A percentile compares a stretch with the other conserved stretches of the same genome.
Evolutionary conservation across 2,329 filamentous ascomycete genomes (phyloP).

Genomic region (Monilinia vaccinii-corymbosi): DNA sequence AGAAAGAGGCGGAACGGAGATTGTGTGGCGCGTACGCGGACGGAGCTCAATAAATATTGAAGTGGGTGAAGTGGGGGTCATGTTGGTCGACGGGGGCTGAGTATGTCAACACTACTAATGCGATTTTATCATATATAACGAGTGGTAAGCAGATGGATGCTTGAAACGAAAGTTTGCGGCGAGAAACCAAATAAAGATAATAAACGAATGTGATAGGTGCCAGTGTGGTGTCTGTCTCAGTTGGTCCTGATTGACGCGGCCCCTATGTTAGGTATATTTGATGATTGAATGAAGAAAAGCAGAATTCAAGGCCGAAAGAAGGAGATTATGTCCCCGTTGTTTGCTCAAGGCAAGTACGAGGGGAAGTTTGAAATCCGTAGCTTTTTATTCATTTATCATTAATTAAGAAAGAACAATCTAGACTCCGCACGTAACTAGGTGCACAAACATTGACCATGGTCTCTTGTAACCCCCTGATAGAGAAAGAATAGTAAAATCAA

Average conservation of each 20-base stretch:
- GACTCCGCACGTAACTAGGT: background rate
- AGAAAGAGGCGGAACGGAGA: background rate
- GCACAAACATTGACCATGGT: conserved; percentile 4
- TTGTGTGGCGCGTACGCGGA: background rate
- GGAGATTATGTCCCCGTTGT: background rate
- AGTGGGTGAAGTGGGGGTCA: background rate
- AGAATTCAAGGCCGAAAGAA: background rate
- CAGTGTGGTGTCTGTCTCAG: conserved; percentile 9
- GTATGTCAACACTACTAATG: background rate
- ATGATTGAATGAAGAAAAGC: background rate
- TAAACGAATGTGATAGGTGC: conserved; percentile 5
- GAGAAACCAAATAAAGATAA: background rate
- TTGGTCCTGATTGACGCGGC: conserved; percentile 3
- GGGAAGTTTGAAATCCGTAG: background rate
- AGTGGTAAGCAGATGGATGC: background rate
- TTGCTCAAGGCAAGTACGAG: background rate
- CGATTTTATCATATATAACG: background rate
- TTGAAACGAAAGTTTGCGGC: background rate
- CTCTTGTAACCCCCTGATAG: background rate
- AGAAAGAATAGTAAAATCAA: background rate
- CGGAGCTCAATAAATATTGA: conserved; percentile 1
- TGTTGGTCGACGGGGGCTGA: background rate
- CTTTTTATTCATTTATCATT: conserved; percentile 10
- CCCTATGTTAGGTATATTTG: background rate
- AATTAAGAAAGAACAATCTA: conserved; percentile 7